Percentiles rank a stretch among this genome's conserved stretches.
phyloP scores from a whole-genome alignment of 2,329 filamentous ascomycete species.

The Leptosphaerulina australis region DNA sequence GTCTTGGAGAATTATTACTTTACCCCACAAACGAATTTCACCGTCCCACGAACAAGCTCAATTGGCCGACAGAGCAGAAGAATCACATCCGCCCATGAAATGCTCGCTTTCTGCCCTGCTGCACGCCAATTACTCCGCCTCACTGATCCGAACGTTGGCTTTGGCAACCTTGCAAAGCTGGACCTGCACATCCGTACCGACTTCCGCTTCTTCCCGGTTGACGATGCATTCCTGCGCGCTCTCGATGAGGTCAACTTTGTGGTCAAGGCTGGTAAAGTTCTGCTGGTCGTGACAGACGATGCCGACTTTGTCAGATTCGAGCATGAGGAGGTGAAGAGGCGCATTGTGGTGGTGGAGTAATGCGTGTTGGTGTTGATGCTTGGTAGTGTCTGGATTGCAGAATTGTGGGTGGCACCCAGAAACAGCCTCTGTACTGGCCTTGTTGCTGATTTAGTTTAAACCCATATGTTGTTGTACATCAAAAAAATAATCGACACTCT shows the following conservation, averaged over 20 bases:
- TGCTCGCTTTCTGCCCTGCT: conserved; percentile 17
- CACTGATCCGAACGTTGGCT: conserved; percentile 5
- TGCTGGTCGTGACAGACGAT: background rate
- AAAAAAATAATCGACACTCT: conserved; percentile 1
- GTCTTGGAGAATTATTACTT: conserved; percentile 17
- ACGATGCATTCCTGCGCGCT: conserved; percentile 1
- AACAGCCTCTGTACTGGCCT: background rate
- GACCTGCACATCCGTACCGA: conserved; percentile 14
- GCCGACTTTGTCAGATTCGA: background rate
- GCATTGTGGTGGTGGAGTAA: background rate
- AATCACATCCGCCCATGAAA: conserved; percentile 10
- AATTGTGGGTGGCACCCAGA: background rate
- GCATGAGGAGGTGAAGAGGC: background rate
- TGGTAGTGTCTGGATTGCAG: background rate
- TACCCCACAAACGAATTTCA: background rate
- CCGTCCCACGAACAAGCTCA: background rate
- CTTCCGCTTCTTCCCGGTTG: background rate
- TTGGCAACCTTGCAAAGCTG: conserved; percentile 12
- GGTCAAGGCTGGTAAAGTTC: conserved; percentile 15
- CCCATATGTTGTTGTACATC: conserved; percentile 8
- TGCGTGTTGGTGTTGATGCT: background rate
- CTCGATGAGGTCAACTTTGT: conserved; percentile 11
- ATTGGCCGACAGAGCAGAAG: background rate
- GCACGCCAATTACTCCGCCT: conserved; percentile 19
- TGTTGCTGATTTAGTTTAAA: background rate